phyloP scores from a whole-genome alignment of 345 rosid genomes.

The Gossypium sturtianum region DNA sequence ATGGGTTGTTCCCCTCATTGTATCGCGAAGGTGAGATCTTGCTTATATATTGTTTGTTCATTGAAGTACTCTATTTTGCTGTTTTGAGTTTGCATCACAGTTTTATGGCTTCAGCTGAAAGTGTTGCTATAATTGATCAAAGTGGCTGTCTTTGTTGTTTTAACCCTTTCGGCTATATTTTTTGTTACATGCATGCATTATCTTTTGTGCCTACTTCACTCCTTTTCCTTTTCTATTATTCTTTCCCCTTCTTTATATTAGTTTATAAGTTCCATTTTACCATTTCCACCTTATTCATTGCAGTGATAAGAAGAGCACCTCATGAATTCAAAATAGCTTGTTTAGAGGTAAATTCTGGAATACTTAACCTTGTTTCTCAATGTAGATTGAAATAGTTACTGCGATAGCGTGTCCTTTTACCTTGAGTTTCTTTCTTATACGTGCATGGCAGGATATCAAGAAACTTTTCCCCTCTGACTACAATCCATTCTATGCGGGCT shows the following conservation, averaged over 20 bases:
- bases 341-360: conserved; percentile 54
- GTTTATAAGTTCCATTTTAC: not conserved
- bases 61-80: not conserved
- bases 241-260: not conserved
- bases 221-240: not conserved
- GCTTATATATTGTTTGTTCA: not conserved
- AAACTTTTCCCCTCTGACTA: conserved; percentile 78
- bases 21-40: conserved; percentile 71
- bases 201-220: not conserved
- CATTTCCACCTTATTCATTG: conserved; percentile 11
- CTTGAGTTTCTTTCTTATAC: not conserved
- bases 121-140: not conserved
- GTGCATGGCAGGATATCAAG: conserved; percentile 61
- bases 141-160: not conserved
- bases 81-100: not conserved
- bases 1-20: conserved; percentile 85
- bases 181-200: not conserved
- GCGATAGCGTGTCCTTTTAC: not conserved
- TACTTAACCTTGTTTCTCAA: not conserved
- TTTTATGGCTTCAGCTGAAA: no score
- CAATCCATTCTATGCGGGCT: conserved; percentile 94
- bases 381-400: not conserved
- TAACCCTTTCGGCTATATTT: not conserved
- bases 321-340: conserved; percentile 96
- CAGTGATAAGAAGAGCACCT: conserved; percentile 94